A percentile compares a stretch with the other conserved stretches of the same genome.
These are phyloP conservation scores for Lasiodiplodia sp. DNA, from an alignment of 2,329 filamentous ascomycete species.

Conservation along the genomic window DNA sequence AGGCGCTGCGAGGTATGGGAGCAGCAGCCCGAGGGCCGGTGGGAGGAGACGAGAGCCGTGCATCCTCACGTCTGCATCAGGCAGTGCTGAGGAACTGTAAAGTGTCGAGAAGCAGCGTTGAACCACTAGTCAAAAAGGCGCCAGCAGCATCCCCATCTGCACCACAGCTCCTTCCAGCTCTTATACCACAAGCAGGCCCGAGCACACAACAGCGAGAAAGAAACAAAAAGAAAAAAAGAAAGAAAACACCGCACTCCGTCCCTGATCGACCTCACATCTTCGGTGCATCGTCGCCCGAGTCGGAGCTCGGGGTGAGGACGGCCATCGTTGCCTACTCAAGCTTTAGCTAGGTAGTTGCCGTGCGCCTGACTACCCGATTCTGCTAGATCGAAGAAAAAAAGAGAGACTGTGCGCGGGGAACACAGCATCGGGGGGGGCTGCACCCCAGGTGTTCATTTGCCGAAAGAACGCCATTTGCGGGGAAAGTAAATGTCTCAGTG, in stretches of 20 bases:
- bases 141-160: not conserved
- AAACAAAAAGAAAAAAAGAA: not conserved
- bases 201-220: not conserved
- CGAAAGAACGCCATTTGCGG: constrained; percentile 1
- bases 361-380: not conserved
- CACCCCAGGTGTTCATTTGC: constrained; percentile 9
- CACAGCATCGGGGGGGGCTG: not conserved
- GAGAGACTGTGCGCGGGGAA: not conserved
- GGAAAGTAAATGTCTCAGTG: not conserved
- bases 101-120: not conserved
- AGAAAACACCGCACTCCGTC: not conserved
- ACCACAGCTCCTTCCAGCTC: not conserved
- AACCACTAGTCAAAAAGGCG: not conserved
- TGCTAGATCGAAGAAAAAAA: not conserved
- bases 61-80: not conserved
- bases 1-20: not conserved
- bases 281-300: constrained; percentile 11
- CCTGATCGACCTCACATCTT: constrained; percentile 6
- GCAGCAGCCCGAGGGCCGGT: not conserved
- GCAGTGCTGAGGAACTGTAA: not conserved
- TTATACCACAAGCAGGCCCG: not conserved
- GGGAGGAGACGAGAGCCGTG: not conserved
- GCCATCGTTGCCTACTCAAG: not conserved
- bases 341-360: too few relatives aligned
- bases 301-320: constrained; percentile 7